Conservation (phyloP, 2,329 filamentous ascomycete genomes). For the Aspergillus sp. region DNA sequence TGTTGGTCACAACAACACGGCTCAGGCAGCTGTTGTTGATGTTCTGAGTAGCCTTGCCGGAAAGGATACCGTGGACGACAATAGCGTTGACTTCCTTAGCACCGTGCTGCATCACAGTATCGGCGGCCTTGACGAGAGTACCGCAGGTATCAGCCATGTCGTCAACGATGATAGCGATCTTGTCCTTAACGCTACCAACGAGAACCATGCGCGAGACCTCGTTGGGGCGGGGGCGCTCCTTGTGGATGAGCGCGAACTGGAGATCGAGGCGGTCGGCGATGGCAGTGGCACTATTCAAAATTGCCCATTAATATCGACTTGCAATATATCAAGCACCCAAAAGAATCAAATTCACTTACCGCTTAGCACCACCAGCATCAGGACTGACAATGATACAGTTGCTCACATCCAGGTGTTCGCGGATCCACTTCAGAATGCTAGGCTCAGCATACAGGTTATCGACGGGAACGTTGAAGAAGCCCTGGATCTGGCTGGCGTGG, state of each 20-base stretch:
- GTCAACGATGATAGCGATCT: conserved; percentile 93
- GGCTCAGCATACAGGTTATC: conserved; percentile 92
- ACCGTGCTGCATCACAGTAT: conserved; percentile 82
- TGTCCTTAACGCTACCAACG: conserved; percentile 89
- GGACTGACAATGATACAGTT: conserved; percentile 94
- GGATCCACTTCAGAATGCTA: conserved; percentile 86
- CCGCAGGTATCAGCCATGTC: conserved; percentile 98
- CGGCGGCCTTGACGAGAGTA: conserved; percentile 82
- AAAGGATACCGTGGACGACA: conserved; percentile 90
- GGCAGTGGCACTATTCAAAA: conserved; percentile 68
- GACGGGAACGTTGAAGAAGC: conserved; percentile 85
- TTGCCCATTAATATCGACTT: conserved; percentile 2
- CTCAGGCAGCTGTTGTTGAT: conserved; percentile 76
- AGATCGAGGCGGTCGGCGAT: conserved; percentile 91
- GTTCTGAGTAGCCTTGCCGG: conserved; percentile 82
- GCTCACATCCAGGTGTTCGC: conserved; percentile 76
- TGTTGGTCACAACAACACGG: conserved; percentile 87
- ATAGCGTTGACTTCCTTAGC: conserved; percentile 89
- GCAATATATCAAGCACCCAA: neutral
- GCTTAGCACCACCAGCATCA: conserved; percentile 91
- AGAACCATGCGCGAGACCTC: conserved; percentile 92
- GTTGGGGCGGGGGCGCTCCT: conserved; percentile 88
- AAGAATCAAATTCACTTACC: conserved; percentile 48
- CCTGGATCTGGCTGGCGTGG: conserved; percentile 90
- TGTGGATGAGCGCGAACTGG: conserved; percentile 92